A percentile compares a stretch with the other conserved stretches of the same genome.
Conservation (phyloP, 768 basidiomycete species). For the Suillus americanus region DNA sequence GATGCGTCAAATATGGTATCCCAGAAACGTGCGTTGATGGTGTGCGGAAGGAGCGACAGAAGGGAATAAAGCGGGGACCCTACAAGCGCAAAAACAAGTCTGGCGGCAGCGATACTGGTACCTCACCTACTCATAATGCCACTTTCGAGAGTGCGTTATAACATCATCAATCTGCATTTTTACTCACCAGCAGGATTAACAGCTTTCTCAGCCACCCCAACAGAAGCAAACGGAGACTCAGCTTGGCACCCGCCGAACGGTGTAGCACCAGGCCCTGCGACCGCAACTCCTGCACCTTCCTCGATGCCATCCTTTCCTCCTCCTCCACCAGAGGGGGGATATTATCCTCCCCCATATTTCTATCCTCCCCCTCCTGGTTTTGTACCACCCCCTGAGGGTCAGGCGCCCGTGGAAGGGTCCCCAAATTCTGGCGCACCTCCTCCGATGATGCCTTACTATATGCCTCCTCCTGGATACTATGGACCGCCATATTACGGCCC, state of each 20-base stretch:
- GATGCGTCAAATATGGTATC: constrained; percentile 64
- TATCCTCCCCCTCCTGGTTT: constrained; percentile 44
- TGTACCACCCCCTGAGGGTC: constrained; percentile 37
- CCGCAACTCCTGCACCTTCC: constrained; percentile 20
- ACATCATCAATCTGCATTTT: background rate
- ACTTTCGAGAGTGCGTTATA: background rate
- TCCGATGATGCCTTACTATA: constrained; percentile 35
- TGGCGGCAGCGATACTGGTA: constrained; percentile 18
- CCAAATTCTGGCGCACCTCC: constrained; percentile 30
- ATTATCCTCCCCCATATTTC: constrained; percentile 32
- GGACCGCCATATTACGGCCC: constrained; percentile 29
- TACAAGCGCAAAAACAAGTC: constrained; percentile 53
- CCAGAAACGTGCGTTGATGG: constrained; percentile 58
- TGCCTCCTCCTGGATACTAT: constrained; percentile 42
- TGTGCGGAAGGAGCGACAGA: constrained; percentile 63
- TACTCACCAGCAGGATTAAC: constrained; percentile 14
- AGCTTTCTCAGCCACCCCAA: constrained; percentile 13
- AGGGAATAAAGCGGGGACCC: constrained; percentile 56
- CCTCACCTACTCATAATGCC: constrained; percentile 16
- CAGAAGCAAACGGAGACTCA: constrained; percentile 24
- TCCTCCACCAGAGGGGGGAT: constrained; percentile 41
- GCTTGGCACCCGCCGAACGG: constrained; percentile 32
- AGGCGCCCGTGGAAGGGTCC: constrained; percentile 30
- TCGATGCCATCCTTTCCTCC: constrained; percentile 28
- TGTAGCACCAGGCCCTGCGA: constrained; percentile 15